Evolutionary conservation across 164 flowering plant species (phyloP).

Genomic region (Aristolochia contorta): DNA sequence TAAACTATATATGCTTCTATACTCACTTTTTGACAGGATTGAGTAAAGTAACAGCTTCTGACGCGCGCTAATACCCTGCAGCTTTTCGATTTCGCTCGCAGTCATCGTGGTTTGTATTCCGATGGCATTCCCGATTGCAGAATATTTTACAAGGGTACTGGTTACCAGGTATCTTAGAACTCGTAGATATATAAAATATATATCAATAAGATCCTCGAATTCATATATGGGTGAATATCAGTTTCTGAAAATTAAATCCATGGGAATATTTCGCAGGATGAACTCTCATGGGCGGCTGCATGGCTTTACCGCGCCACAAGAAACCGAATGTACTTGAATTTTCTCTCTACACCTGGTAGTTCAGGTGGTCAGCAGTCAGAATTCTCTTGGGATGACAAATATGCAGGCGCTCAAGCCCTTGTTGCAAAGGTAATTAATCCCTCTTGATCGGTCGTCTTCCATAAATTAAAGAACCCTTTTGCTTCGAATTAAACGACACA

Average conservation of each 20-base stretch:
- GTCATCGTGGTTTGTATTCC: constrained; percentile 63
- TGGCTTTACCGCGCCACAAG: constrained; percentile 48
- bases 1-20: too few species aligned
- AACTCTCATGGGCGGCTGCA: constrained; percentile 78
- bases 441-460: background rate
- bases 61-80: too few species aligned
- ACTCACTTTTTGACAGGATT: too few species aligned
- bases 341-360: constrained; percentile 4
- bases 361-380: constrained; percentile 21
- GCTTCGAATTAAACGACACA: too few species aligned
- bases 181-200: too few species aligned
- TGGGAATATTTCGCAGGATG: constrained; percentile 43
- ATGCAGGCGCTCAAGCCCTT: constrained; percentile 35
- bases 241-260: background rate
- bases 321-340: constrained; percentile 19
- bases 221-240: background rate
- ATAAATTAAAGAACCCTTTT: too few species aligned
- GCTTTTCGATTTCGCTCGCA: constrained; percentile 61
- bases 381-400: constrained; percentile 61
- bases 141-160: constrained; percentile 61
- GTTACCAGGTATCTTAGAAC: constrained; percentile 35
- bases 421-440: constrained; percentile 31
- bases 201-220: background rate
- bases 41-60: too few species aligned
- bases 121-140: constrained; percentile 52